phyloP scores from a whole-genome alignment of 306 rosid genomes.

The Sicyos edulis region DNA sequence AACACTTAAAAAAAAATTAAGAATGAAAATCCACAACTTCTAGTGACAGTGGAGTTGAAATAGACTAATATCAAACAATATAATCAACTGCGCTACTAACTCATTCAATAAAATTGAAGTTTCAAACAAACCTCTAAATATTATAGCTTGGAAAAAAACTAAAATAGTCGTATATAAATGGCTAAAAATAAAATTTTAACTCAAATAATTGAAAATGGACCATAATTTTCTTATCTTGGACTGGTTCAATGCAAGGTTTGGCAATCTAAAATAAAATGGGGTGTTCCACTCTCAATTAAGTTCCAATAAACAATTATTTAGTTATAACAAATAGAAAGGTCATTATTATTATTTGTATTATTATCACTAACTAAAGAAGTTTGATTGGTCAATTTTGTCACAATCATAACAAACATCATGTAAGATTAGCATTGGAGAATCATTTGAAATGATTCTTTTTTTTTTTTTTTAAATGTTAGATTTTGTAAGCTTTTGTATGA shows the following conservation, averaged over 20 bases:
- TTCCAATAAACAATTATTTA: not conserved
- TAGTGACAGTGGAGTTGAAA: no score
- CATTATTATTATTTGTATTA: not conserved
- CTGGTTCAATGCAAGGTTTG: not conserved
- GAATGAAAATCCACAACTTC: no score
- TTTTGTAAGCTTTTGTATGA: not conserved
- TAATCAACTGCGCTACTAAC: no score
- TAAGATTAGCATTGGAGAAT: not conserved
- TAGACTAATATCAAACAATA: no score
- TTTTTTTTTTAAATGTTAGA: no score
- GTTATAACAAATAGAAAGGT: not conserved
- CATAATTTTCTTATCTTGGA: not conserved
- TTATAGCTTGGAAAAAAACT: no score
- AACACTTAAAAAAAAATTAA: no score
- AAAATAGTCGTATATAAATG: no score
- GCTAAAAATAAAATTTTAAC: not conserved
- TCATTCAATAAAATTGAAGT: no score
- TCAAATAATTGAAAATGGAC: not conserved
- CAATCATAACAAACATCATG: conserved; percentile 11
- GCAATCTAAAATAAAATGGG: not conserved
- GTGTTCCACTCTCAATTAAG: not conserved
- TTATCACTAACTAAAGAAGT: not conserved
- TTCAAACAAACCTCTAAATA: no score
- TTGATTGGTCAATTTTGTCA: conserved; percentile 10
- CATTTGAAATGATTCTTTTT: no score